These are phyloP conservation scores for Corymbia maculata DNA, from an alignment of 345 rosid genomes.

Conservation along the genomic window DNA sequence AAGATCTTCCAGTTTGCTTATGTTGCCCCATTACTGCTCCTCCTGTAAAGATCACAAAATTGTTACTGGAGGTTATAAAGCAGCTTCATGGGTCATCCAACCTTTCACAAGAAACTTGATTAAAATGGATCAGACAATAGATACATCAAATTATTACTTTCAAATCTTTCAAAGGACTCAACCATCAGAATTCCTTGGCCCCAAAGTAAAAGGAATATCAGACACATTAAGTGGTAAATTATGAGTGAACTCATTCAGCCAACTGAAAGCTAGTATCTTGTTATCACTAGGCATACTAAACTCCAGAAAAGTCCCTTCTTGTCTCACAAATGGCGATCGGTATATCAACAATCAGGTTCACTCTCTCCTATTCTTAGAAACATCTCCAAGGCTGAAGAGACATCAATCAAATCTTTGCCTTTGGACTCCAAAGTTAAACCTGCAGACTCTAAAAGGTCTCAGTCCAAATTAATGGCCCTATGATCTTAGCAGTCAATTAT, in stretches of 20 bases:
- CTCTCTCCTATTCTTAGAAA: neutral
- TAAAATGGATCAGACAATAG: neutral
- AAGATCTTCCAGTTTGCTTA: conserved; percentile 28
- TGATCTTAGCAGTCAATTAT: neutral
- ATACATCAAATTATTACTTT: neutral
- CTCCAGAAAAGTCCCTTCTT: neutral
- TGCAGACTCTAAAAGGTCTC: neutral
- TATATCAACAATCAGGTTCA: neutral
- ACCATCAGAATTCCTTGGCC: neutral
- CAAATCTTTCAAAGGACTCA: neutral
- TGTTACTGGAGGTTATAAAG: neutral
- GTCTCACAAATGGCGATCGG: neutral
- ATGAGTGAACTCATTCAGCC: neutral
- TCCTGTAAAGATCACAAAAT: conserved; percentile 5
- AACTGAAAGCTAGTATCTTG: neutral
- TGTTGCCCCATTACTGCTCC: conserved; percentile 39
- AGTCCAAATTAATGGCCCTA: neutral
- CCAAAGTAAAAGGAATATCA: neutral
- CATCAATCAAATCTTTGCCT: neutral
- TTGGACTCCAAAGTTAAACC: neutral
- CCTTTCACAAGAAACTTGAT: neutral
- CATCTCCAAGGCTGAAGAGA: neutral
- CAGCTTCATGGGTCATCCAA: neutral
- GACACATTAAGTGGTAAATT: neutral
- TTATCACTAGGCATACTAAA: neutral